A percentile compares a stretch with the other conserved stretches of the same genome.
Conservation (phyloP, 768 basidiomycete species). For the Fomitopsis pulvina region DNA sequence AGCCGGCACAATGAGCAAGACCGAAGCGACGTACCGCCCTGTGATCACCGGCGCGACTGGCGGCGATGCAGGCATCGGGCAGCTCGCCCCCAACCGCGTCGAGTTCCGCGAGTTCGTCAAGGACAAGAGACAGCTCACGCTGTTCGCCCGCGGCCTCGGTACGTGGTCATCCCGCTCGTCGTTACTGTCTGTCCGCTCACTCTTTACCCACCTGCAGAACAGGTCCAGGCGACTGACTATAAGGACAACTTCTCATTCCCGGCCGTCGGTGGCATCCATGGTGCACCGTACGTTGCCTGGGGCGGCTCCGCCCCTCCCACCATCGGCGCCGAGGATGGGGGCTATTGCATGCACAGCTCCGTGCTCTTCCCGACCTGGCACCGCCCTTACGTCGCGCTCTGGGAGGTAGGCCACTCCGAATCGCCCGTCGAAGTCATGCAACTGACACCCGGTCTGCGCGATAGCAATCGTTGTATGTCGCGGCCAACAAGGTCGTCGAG, state of each 20-base stretch:
- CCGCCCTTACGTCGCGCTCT: slow-evolving; percentile 42
- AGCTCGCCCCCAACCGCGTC: slow-evolving; percentile 8
- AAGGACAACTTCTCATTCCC: slow-evolving; percentile 30
- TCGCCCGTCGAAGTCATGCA: too few relatives aligned
- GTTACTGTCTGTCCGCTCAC: background rate
- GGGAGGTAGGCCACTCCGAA: slow-evolving; percentile 45
- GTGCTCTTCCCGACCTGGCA: slow-evolving; percentile 53
- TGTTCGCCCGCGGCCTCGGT: slow-evolving; percentile 47
- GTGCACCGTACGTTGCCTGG: slow-evolving; percentile 40
- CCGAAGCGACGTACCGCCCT: too few relatives aligned
- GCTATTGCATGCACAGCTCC: slow-evolving; percentile 49
- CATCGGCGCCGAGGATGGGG: slow-evolving; percentile 27
- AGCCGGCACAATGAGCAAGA: too few relatives aligned
- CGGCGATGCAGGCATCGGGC: background rate
- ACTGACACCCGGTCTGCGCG: background rate
- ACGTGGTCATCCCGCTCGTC: slow-evolving; percentile 17
- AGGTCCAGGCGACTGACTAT: background rate
- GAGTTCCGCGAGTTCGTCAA: slow-evolving; percentile 24
- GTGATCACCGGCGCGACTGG: background rate
- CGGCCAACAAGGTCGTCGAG: slow-evolving; percentile 35
- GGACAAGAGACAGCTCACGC: slow-evolving; percentile 38
- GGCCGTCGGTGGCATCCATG: slow-evolving; percentile 46
- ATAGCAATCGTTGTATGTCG: slow-evolving; percentile 41
- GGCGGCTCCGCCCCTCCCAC: slow-evolving; percentile 28
- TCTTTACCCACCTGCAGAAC: background rate